These are phyloP conservation scores for Diaporthe eres DNA, from an alignment of 2,329 filamentous ascomycete genomes.

Conservation along the genomic window DNA sequence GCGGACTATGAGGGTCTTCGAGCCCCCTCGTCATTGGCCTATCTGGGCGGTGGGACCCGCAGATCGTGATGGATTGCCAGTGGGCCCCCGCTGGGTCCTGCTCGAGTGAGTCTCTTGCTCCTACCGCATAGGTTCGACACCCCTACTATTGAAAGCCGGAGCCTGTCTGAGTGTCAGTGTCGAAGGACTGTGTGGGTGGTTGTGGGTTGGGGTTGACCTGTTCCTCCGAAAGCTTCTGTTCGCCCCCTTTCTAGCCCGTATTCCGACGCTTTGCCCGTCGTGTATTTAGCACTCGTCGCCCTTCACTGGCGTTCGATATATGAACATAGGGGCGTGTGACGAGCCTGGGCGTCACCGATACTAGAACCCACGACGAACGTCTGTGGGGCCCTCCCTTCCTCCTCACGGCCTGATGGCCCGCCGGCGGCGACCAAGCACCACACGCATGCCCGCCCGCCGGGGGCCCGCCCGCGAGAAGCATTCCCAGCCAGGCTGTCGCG, in stretches of 20 bases:
- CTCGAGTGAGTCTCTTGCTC: constrained; percentile 5
- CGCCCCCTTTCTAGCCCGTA: constrained; percentile 20
- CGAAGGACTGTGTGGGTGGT: constrained; percentile 20
- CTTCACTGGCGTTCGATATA: neutral
- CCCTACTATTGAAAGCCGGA: constrained; percentile 10
- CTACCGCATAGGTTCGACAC: neutral
- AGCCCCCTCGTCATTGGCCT: constrained; percentile 2
- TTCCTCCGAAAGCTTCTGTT: constrained; percentile 23
- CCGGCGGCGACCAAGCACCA: constrained; percentile 10
- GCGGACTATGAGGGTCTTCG: constrained; percentile 25
- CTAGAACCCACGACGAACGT: constrained; percentile 1
- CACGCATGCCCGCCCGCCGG: neutral
- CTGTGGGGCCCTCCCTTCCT: constrained; percentile 3
- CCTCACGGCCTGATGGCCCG: constrained; percentile 21
- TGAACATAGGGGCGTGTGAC: constrained; percentile 18
- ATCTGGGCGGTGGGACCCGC: constrained; percentile 32
- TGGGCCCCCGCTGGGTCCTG: constrained; percentile 15
- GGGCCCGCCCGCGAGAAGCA: constrained; percentile 16
- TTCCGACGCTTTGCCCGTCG: constrained; percentile 8
- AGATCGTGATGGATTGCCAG: constrained; percentile 41
- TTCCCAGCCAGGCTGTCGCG: constrained; percentile 23
- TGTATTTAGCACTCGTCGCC: constrained; percentile 3
- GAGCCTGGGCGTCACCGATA: constrained; percentile 31
- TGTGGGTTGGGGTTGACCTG: constrained; percentile 31
- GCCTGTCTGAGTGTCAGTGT: constrained; percentile 16